A percentile compares a stretch with the other conserved stretches of the same genome.
These are phyloP conservation scores for Schizochytrium sp. DNA, from an alignment of 108 stramenopile genomes.

Conservation along the genomic window DNA sequence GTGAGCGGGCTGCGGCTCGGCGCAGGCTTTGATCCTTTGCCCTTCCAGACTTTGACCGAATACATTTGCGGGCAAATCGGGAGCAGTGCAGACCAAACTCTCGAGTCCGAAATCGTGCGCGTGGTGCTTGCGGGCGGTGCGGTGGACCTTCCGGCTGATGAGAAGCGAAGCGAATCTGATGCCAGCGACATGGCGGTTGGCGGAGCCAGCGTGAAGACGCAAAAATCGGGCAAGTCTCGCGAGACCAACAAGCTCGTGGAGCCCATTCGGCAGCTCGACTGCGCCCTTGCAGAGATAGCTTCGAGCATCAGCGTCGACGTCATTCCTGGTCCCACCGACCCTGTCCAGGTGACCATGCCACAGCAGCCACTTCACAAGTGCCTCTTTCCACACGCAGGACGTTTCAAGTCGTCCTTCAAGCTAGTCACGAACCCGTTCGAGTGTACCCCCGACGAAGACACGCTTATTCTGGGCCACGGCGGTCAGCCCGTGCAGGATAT, in stretches of 20 bases:
- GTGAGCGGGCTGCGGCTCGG: not conserved
- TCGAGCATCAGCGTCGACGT: slow-evolving; percentile 38
- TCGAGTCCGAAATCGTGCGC: slow-evolving; percentile 19
- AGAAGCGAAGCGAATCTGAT: not conserved
- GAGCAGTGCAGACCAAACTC: not conserved
- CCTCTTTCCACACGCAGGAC: slow-evolving; percentile 31
- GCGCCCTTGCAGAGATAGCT: slow-evolving; percentile 29
- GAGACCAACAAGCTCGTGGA: not conserved
- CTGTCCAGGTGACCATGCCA: slow-evolving; percentile 38
- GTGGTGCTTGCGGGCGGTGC: slow-evolving; percentile 22
- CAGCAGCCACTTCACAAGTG: slow-evolving; percentile 50
- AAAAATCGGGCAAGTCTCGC: not conserved
- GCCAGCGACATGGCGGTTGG: not conserved
- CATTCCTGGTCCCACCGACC: slow-evolving; percentile 44
- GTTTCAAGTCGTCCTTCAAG: slow-evolving; percentile 17
- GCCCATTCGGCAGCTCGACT: slow-evolving; percentile 36
- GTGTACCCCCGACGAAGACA: slow-evolving; percentile 16
- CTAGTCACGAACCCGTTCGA: slow-evolving; percentile 41
- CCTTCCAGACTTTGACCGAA: slow-evolving; percentile 21
- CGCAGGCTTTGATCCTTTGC: not conserved
- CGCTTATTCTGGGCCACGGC: slow-evolving; percentile 24
- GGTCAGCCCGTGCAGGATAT: slow-evolving; percentile 42
- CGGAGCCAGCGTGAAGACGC: not conserved
- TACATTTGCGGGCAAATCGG: slow-evolving; percentile 21
- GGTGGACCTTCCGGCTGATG: not conserved